Evolutionary conservation across 2,329 filamentous ascomycete genomes (phyloP), one percentile per base, ranked within the genome.

Genomic region (Setomelanomma holmii): DNA sequence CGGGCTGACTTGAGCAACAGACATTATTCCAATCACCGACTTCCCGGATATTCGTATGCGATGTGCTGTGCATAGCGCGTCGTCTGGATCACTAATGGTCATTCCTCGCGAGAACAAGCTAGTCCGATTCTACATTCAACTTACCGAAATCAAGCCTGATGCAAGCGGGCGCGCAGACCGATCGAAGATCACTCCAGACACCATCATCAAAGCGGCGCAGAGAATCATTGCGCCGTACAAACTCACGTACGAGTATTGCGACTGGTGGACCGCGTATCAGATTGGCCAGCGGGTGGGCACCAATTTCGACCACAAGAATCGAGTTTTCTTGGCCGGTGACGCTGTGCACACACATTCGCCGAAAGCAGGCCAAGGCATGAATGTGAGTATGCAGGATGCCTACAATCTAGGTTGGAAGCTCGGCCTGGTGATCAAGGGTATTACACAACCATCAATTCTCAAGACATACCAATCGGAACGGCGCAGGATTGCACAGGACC

Each of bases 321-420:
- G 86, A 4, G 79, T 92, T 8, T 91, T 92, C 67, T 78, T 91
- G 4, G 86, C 87, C 0, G 89, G 88, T 2, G 88, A 90, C 69
- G 87, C 86, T 1, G 83, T 84, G 19, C 79, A 82, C 53, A 82
- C 80, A 2, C 80, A 82, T 60, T 78, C 74, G 14, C 86, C 86
- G 17, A 89, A 89, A 64, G 86, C 85, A 0, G 86, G 86, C 1
- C 86, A 89, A 64, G 87, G 88, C 11, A 89, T 90, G 86, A 90
- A 90, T 60, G 83, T 89, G 2, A 84, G 80, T 23, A 88, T 90
- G 84, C 86, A 89, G 61, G 88, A 90, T 67, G 74, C 79, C 4
- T 85, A 78, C 69, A 86, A 85, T 57, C 74, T 86, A 0, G 82
- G 80, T 22, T 85, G 83, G 83, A 86, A 86, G 63, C 67, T 85